These are phyloP conservation scores for Chlorociboria aeruginascens DNA, from an alignment of 495 filamentous ascomycete species.

Conservation along the genomic window DNA sequence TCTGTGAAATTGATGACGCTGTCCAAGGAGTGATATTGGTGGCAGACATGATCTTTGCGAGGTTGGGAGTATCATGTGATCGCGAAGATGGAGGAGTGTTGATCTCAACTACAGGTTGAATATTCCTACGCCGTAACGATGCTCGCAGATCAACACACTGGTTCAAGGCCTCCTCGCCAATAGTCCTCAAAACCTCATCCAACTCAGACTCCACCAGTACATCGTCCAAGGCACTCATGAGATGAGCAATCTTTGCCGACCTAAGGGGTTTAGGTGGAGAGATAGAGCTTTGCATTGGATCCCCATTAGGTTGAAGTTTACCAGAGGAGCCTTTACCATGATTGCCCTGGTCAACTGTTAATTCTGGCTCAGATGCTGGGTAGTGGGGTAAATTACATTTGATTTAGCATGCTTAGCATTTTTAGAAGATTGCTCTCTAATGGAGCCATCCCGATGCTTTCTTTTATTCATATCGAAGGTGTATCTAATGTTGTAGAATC, in stretches of 20 bases:
- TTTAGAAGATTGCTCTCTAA: background rate
- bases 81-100: background rate
- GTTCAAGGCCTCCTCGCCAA: constrained; percentile 8
- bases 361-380: background rate
- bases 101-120: background rate
- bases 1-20: constrained; percentile 24
- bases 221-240: constrained; percentile 10
- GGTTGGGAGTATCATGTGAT: background rate
- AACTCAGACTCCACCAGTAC: constrained; percentile 8
- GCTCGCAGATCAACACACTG: constrained; percentile 6
- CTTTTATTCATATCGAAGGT: constrained; percentile 8
- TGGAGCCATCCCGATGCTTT: constrained; percentile 1
- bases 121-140: background rate
- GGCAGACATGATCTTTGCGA: constrained; percentile 8
- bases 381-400: background rate
- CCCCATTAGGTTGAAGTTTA: no score
- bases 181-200: constrained; percentile 6
- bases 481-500: background rate
- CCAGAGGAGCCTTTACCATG: background rate
- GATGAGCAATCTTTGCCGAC: constrained; percentile 9
- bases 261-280: background rate
- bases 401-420: constrained; percentile 8
- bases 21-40: constrained; percentile 30
- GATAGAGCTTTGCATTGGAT: no score
- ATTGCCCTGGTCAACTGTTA: background rate